phyloP scores from a whole-genome alignment of 2,329 filamentous ascomycete species.

The Alternaria gansuensis region DNA sequence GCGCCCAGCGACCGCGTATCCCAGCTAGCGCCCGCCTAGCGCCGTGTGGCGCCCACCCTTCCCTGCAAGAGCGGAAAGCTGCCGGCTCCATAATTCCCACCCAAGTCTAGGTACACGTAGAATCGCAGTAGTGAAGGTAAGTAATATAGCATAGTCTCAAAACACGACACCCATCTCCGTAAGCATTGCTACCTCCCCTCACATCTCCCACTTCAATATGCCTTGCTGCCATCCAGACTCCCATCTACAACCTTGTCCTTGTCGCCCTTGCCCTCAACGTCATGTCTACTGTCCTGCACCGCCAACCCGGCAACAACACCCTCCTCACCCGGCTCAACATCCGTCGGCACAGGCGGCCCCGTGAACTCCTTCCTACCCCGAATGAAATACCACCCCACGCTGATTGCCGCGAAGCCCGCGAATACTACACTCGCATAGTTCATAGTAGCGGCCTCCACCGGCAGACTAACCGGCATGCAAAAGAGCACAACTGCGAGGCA shows the following conservation, averaged over 20 bases:
- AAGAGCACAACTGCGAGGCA: slow-evolving; percentile 74
- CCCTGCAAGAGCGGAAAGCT: background rate
- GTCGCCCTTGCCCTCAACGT: slow-evolving; percentile 36
- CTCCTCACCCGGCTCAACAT: slow-evolving; percentile 48
- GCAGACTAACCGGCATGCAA: slow-evolving; percentile 70
- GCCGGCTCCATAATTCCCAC: background rate
- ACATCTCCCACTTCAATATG: background rate
- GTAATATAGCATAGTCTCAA: background rate
- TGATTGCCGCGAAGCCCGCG: slow-evolving; percentile 52
- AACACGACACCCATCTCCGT: background rate
- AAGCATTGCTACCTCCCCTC: slow-evolving; percentile 1
- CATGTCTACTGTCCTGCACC: slow-evolving; percentile 41
- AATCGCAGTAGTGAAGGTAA: background rate
- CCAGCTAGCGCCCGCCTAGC: slow-evolving; percentile 23
- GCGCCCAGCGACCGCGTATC: slow-evolving; percentile 8
- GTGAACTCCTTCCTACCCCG: slow-evolving; percentile 51
- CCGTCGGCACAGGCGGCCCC: slow-evolving; percentile 50
- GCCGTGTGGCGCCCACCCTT: slow-evolving; percentile 12
- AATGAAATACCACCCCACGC: slow-evolving; percentile 51
- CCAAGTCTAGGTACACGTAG: too few relatives aligned
- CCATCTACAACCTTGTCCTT: slow-evolving; percentile 29
- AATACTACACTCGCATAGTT: slow-evolving; percentile 57
- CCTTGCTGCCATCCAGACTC: slow-evolving; percentile 6
- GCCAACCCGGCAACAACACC: slow-evolving; percentile 45
- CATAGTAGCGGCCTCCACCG: slow-evolving; percentile 54